These are phyloP conservation scores for Phaffia australis DNA, from an alignment of 768 basidiomycete genomes.

Conservation along the genomic window DNA sequence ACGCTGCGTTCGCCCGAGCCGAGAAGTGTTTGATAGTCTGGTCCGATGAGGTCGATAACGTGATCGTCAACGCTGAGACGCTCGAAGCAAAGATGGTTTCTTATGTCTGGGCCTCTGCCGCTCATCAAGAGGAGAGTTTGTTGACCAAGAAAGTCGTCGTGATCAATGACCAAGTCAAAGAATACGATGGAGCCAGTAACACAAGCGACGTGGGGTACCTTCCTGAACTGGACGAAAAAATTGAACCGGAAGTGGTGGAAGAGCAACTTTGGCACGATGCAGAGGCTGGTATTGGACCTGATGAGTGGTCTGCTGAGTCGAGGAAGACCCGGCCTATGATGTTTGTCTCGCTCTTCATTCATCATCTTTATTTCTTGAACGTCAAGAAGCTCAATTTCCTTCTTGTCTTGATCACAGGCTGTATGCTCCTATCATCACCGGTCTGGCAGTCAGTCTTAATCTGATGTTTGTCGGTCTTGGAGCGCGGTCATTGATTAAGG, in stretches of 20 bases:
- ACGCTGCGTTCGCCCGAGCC: constrained; percentile 75
- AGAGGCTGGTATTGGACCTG: constrained; percentile 31
- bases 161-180: constrained; percentile 7
- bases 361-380: constrained; percentile 31
- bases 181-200: constrained; percentile 1
- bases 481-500: constrained; percentile 53
- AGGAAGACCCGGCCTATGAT: constrained; percentile 30
- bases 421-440: constrained; percentile 33
- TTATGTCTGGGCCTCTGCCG: constrained; percentile 54
- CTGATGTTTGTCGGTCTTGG: constrained; percentile 31
- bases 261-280: too few species aligned
- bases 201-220: not conserved
- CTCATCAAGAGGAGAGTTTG: constrained; percentile 26
- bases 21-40: constrained; percentile 76
- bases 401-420: too few species aligned
- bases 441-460: constrained; percentile 32
- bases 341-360: too few species aligned
- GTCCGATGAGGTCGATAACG: constrained; percentile 66
- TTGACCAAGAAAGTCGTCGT: not conserved
- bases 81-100: constrained; percentile 63
- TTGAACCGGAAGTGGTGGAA: constrained; percentile 14
- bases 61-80: constrained; percentile 49
- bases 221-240: not conserved
- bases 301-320: constrained; percentile 25
- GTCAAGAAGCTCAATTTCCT: constrained; percentile 29